Base-by-base conservation (phyloP, 495 filamentous ascomycete species). In the Bryoglossum gracile region DNA sequence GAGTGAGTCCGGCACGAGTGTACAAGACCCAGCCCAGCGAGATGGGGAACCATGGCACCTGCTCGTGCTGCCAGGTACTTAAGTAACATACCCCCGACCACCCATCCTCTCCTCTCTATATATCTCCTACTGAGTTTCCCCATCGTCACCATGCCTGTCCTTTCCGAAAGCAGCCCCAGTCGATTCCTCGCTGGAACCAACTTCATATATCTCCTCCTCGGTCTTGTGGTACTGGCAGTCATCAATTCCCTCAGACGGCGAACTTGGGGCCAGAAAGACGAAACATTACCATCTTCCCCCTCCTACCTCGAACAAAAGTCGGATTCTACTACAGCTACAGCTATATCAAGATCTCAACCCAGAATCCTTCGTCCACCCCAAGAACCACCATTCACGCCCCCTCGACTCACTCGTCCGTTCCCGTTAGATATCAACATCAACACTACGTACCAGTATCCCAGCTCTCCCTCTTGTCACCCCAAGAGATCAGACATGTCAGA, bases 111-210 rank as follows among this genome's bases (percentile, higher is more conserved):
- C n/a, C 5, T 4, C 10, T 26, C 11, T 25, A 26, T 16, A 21
- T n/a, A 18, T 6, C 11, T 24, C 19, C 25, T 28, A 23, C n/a
- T n/a, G n/a, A n/a, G n/a, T n/a, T n/a, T n/a, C n/a, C 13, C 30
- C 19, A 28, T 42, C 22, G 16, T n/a, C 40, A 49, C n/a, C 39
- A 54, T 54, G 51, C 51, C 51, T 36, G 51, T 49, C 45, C 39
- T 54, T 49, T 48, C 51, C 51, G 39, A 26, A 5, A 24, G 2
- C 24, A 14, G 4, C 25, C 41, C 28, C 3, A 10, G 13, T 43
- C 6, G 23, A 17, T n/a, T n/a, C 9, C 33, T 25, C 25, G 41
- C 16, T 8, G 9, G 14, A 22, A 13, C 37, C 46, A 28, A 24
- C 17, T 28, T 36, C 48, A 24, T 25, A 17, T 14, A 22, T n/a